Base-by-base conservation (phyloP, 805 yeast species). In the Yarrowia keelungensis region DNA sequence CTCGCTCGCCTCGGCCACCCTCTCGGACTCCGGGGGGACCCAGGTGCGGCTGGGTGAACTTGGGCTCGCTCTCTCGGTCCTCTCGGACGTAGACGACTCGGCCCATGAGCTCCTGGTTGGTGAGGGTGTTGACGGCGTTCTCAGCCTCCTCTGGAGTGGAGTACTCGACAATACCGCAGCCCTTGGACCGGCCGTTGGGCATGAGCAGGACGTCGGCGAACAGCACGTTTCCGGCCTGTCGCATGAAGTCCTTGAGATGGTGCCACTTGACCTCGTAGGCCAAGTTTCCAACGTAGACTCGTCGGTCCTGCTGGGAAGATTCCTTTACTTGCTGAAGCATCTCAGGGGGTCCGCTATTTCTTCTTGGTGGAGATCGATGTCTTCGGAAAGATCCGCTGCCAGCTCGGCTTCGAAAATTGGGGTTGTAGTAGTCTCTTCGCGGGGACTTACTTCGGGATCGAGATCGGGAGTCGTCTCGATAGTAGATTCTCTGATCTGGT, bases 51-150 rank as follows among this genome's bases (percentile, higher is more conserved):
- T 62, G 67, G 38, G 67, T 47, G 70, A 70, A 73, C 70, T 73
- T 72, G 73, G 72, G 72, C 72, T 71, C 79, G 71, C 71, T 73
- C 76, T 76, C 82, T 61, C 80, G 95, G 76, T 91, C 89, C 79
- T 92, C 96, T 80, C 98, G 88, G 10, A 93, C 97, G 78, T 89
- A 92, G 53, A 92, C 89, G 74, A 86, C 88, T 78, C 98, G 87
- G 14, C 92, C 96, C 75, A 82, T 79, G 71, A 87, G 85, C 43
- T 81, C 81, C 39, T 87, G 82, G 75, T 90, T 88, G 78, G 90
- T 89, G 74, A 83, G 89, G 73, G 85, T 82, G 67, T 82, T 79
- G 74, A 92, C 91, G 12, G 97, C 97, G 32, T 80, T 82, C 58
- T 82, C 83, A 7, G 91, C 97, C 69, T 87, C 89, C 16, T 84